Conservation (phyloP, 2,329 filamentous ascomycete species). For the Penicillium paneum region DNA sequence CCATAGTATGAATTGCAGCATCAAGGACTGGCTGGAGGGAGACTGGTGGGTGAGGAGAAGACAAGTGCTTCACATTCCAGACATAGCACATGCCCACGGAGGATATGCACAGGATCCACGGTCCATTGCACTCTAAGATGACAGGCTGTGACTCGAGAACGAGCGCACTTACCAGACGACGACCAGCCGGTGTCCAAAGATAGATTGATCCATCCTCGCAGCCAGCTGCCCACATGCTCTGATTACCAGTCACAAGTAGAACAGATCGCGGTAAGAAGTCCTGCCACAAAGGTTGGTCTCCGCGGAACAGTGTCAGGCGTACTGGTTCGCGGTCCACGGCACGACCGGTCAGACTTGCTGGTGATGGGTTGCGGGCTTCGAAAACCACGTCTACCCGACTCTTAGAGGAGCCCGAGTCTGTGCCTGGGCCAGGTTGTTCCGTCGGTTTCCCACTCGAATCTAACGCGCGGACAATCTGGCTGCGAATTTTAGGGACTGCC, state of each 20-base stretch:
- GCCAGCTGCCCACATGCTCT: slow-evolving; percentile 85
- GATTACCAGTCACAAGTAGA: slow-evolving; percentile 85
- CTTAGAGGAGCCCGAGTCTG: slow-evolving; percentile 39
- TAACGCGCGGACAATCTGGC: slow-evolving; percentile 75
- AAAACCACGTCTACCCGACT: slow-evolving; percentile 70
- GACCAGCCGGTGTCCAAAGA: slow-evolving; percentile 87
- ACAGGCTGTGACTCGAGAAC: slow-evolving; percentile 90
- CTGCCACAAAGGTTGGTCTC: slow-evolving; percentile 82
- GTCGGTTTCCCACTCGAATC: slow-evolving; percentile 54
- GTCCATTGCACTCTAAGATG: slow-evolving; percentile 83
- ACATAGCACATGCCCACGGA: slow-evolving; percentile 86
- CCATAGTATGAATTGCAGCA: slow-evolving; percentile 74
- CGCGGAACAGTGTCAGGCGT: slow-evolving; percentile 75
- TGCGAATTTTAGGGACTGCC: slow-evolving; percentile 81
- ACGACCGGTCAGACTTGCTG: slow-evolving; percentile 57
- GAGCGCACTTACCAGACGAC: slow-evolving; percentile 78
- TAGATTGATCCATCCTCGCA: slow-evolving; percentile 91
- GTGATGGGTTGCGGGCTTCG: slow-evolving; percentile 79
- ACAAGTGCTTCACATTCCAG: slow-evolving; percentile 83
- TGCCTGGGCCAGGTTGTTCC: slow-evolving; percentile 36
- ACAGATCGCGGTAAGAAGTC: slow-evolving; percentile 86
- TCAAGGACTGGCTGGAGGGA: slow-evolving; percentile 87
- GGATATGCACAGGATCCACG: slow-evolving; percentile 86
- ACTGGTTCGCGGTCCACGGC: slow-evolving; percentile 72
- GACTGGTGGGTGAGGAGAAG: slow-evolving; percentile 82